These are phyloP conservation scores for Bipolaris bicolor DNA, from an alignment of 2,329 filamentous ascomycete genomes.

Conservation along the genomic window DNA sequence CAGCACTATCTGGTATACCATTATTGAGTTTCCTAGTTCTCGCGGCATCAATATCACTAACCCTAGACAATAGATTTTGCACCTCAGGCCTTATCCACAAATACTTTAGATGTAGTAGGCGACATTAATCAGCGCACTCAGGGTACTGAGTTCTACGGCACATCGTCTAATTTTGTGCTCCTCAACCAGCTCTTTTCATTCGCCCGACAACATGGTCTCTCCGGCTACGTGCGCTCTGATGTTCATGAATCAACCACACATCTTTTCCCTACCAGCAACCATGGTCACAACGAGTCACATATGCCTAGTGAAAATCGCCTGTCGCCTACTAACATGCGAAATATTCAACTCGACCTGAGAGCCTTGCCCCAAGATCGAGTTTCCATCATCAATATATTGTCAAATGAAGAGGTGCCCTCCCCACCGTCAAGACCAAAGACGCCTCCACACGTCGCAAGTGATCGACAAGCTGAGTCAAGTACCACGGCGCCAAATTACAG, in stretches of 20 bases:
- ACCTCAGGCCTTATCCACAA: background rate
- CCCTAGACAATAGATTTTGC: background rate
- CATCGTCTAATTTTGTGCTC: background rate
- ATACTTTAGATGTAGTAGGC: background rate
- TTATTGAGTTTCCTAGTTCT: background rate
- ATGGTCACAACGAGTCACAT: background rate
- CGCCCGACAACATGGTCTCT: background rate
- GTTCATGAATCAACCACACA: background rate
- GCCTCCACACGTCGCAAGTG: background rate
- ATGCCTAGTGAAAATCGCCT: background rate
- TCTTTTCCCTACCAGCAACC: background rate
- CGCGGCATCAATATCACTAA: background rate
- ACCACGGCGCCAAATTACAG: background rate
- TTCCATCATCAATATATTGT: background rate
- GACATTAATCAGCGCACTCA: background rate
- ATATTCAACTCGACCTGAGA: background rate
- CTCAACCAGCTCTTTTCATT: background rate
- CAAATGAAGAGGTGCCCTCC: background rate
- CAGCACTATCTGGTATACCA: background rate
- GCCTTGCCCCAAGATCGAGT: background rate
- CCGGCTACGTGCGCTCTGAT: background rate
- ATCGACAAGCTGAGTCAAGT: background rate
- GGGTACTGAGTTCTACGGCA: background rate
- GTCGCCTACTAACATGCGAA: background rate
- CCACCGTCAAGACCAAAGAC: background rate